Evolutionary conservation across 1,284 basidiomycete genomes (phyloP), one percentile per base, ranked within the genome.

Genomic region (Hymenochaete sp.): DNA sequence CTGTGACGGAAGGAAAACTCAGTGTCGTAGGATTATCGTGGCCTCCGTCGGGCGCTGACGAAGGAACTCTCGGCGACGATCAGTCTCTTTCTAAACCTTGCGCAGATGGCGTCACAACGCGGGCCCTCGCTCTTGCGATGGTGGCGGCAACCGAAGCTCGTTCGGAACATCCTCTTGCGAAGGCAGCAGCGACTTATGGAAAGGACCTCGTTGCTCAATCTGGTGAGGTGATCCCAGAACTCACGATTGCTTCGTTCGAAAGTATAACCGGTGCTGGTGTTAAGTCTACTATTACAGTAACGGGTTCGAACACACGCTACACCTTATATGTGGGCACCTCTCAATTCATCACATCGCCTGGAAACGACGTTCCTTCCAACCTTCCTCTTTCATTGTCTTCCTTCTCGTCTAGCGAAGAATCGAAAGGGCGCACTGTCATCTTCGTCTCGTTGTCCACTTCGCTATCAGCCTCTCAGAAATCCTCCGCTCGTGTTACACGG

Each of bases 111-210:
- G 49, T 65, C 10, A 83, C 80, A 0, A 63, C 64, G 2, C 73
- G 82, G 21, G 74, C 75, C 38, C 72, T 78, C 13, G 65, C 88
- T n/a, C 64, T 93, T 9, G 74, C 87, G 4, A 82, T 97, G 70
- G 71, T 98, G 35, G 78, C 83, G 10, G 82, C 85, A 0, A 83
- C 90, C 0, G 96, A 99, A 63, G 80, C 85, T 3, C 79, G 81
- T 46, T 97, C 93, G 0, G 96, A 98, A 61, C 96, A 99, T 60
- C 95, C 96, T 0, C 77, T 99, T 9, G 96, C 93, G 2, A 84
- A 90, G 57, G 93, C 96, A 3, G 79, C 97, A 36, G 86, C 93
- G 0, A 64, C 73, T 0, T 86, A 91, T 62, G 88, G 84, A 22
- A 84, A 79, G 57, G 79, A 85, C 24, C 58, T 78, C 0, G 63